phyloP scores from a whole-genome alignment of 2,329 filamentous ascomycete species.

The Fusarium palustre region DNA sequence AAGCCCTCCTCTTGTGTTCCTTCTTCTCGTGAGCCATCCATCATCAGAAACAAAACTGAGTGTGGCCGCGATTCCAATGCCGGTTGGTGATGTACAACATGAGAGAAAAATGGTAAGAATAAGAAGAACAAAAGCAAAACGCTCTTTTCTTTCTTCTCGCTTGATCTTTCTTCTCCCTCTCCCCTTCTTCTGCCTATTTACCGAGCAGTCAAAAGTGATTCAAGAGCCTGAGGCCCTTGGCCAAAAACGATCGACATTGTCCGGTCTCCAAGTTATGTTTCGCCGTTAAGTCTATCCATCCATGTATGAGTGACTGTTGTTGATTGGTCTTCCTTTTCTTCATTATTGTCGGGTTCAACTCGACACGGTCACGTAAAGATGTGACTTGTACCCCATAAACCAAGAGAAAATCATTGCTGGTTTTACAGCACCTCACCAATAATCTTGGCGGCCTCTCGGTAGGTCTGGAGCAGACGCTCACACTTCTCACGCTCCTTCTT shows the following conservation, averaged over 20 bases:
- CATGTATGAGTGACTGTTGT: slow-evolving; percentile 17
- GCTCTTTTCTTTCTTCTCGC: slow-evolving; percentile 35
- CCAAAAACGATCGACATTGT: slow-evolving; percentile 34
- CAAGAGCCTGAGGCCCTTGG: slow-evolving; percentile 25
- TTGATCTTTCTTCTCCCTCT: slow-evolving; percentile 15
- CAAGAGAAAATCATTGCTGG: slow-evolving; percentile 3
- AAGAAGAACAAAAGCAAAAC: slow-evolving; percentile 41
- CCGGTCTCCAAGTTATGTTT: slow-evolving; percentile 30
- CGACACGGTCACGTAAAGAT: slow-evolving; percentile 19
- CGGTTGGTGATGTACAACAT: slow-evolving; percentile 47
- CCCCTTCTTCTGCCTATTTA: slow-evolving; percentile 4
- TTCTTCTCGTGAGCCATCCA: slow-evolving; percentile 35
- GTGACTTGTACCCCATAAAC: slow-evolving; percentile 25
- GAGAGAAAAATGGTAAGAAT: slow-evolving; percentile 27
- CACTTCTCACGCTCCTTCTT: slow-evolving; percentile 99
- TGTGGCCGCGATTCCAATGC: slow-evolving; percentile 43
- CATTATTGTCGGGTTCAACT: slow-evolving; percentile 37
- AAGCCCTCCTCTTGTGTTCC: slow-evolving; percentile 36
- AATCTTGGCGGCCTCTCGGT: slow-evolving; percentile 97
- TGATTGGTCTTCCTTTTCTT: slow-evolving; percentile 32
- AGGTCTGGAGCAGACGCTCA: slow-evolving; percentile 93
- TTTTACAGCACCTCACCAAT: slow-evolving; percentile 90
- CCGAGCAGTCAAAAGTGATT: slow-evolving; percentile 26
- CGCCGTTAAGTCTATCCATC: slow-evolving; percentile 36
- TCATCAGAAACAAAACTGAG: slow-evolving; percentile 37